These are phyloP conservation scores for Naganishia onofrii DNA, from an alignment of 768 basidiomycete genomes.

Conservation along the genomic window DNA sequence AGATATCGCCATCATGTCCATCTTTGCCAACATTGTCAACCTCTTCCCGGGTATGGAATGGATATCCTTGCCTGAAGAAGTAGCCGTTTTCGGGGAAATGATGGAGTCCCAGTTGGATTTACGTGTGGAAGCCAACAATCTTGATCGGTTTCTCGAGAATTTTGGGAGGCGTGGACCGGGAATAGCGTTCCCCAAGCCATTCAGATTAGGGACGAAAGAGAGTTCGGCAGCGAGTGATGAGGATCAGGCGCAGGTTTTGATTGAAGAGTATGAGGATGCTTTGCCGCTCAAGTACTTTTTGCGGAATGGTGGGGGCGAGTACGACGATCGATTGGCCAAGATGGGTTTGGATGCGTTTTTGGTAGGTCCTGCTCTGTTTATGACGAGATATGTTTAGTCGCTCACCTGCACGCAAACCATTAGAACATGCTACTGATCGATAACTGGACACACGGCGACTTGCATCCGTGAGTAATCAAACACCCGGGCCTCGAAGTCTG, in stretches of 20 bases:
- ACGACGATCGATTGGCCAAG: conserved; percentile 81
- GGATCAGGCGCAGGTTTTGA: conserved; percentile 57
- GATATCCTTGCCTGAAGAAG: conserved; percentile 93
- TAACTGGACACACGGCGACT: conserved; percentile 81
- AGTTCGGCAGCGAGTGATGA: conserved; percentile 54
- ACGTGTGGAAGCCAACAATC: conserved; percentile 81
- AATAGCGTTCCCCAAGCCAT: conserved; percentile 83
- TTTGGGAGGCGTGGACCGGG: conserved; percentile 72
- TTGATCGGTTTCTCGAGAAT: conserved; percentile 78
- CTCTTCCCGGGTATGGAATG: conserved; percentile 89
- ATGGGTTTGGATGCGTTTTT: conserved; percentile 92
- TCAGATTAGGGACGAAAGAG: conserved; percentile 67
- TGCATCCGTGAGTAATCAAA: conserved; percentile 50
- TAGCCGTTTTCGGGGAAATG: conserved; percentile 89
- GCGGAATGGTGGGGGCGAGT: conserved; percentile 86
- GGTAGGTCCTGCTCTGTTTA: conserved; percentile 56
- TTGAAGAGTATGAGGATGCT: conserved; percentile 93
- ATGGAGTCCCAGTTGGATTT: conserved; percentile 94
- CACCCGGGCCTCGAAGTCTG: too few species aligned
- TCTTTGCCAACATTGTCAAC: conserved; percentile 78
- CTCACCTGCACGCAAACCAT: conserved; percentile 25
- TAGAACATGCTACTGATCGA: conserved; percentile 97
- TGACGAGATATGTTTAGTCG: too few species aligned
- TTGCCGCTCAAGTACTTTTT: conserved; percentile 83
- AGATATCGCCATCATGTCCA: conserved; percentile 90